A percentile compares a stretch with the other conserved stretches of the same genome.
phyloP scores from a whole-genome alignment of 176 grass and related monocot species.

The Secale cereale region DNA sequence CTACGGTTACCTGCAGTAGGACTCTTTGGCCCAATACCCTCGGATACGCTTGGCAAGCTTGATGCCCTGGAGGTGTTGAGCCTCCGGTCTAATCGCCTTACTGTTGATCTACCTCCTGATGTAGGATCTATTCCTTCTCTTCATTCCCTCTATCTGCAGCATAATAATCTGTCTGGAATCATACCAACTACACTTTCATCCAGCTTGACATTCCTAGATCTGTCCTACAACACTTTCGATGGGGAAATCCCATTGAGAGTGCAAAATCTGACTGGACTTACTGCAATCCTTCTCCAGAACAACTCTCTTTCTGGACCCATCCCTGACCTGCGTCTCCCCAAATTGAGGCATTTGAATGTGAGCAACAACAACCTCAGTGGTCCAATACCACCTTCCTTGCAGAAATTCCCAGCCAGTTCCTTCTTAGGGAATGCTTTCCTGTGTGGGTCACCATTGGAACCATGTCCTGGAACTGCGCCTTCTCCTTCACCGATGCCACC shows the following conservation, averaged over 20 bases:
- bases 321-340: conserved; percentile 71
- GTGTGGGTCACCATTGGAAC: conserved; percentile 63
- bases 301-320: conserved; percentile 90
- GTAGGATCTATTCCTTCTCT: conserved; percentile 88
- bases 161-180: conserved; percentile 86
- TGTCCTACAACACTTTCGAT: conserved; percentile 83
- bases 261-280: conserved; percentile 84
- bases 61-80: conserved; percentile 89
- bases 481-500: conserved; percentile 54
- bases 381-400: conserved; percentile 69
- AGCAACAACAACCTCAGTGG: conserved; percentile 96
- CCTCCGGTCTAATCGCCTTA: conserved; percentile 88
- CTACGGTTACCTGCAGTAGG: conserved; percentile 80
- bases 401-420: conserved; percentile 60
- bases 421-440: conserved; percentile 88
- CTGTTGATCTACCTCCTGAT: conserved; percentile 73
- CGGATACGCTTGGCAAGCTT: conserved; percentile 82
- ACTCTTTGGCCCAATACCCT: conserved; percentile 74
- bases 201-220: conserved; percentile 76
- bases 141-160: conserved; percentile 87
- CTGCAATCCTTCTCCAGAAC: conserved; percentile 83
- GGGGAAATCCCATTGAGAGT: conserved; percentile 76
- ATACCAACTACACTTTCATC: conserved; percentile 83
- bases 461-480: conserved; percentile 56
- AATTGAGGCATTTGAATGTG: conserved; percentile 86